phyloP scores from a whole-genome alignment of 805 yeast species.

The Saccharomycopsis microspora region DNA sequence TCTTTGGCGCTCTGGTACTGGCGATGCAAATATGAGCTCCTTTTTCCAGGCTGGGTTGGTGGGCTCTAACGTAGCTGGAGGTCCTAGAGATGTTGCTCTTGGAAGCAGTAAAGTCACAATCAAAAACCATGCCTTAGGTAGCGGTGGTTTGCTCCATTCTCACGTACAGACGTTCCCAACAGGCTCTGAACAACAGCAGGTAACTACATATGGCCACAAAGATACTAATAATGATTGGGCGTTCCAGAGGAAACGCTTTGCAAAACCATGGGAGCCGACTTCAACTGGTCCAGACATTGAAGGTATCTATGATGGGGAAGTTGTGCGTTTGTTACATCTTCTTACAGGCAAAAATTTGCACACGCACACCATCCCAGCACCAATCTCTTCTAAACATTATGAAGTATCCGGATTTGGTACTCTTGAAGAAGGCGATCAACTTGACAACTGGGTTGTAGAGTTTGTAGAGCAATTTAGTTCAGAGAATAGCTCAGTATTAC shows the following conservation, averaged over 20 bases:
- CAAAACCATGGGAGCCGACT: conserved; percentile 25
- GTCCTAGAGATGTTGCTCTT: conserved; percentile 56
- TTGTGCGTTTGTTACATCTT: conserved; percentile 49
- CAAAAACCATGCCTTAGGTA: conserved; percentile 50
- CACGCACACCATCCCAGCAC: conserved; percentile 55
- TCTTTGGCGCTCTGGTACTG: conserved; percentile 62
- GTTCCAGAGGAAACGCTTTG: conserved; percentile 32
- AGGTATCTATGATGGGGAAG: conserved; percentile 39
- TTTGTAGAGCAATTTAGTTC: conserved; percentile 45
- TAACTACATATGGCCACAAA: conserved; percentile 66
- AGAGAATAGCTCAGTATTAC: conserved; percentile 43
- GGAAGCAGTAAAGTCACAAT: conserved; percentile 37
- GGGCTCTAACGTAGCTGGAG: conserved; percentile 52
- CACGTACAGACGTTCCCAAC: conserved; percentile 61
- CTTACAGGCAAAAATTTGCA: conserved; percentile 56
- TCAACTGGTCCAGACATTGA: conserved; percentile 18
- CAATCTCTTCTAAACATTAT: conserved; percentile 37
- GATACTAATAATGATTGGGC: conserved; percentile 63
- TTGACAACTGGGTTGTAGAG: conserved; percentile 70
- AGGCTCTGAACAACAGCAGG: conserved; percentile 67
- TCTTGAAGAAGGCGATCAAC: conserved; percentile 47
- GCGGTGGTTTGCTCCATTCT: conserved; percentile 65
- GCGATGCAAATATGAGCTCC: conserved; percentile 68
- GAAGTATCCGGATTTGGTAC: conserved; percentile 72
- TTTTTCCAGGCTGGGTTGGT: conserved; percentile 66